Evolutionary conservation across 2,329 filamentous ascomycete species (phyloP).

Genomic region (Fusarium beomiforme): DNA sequence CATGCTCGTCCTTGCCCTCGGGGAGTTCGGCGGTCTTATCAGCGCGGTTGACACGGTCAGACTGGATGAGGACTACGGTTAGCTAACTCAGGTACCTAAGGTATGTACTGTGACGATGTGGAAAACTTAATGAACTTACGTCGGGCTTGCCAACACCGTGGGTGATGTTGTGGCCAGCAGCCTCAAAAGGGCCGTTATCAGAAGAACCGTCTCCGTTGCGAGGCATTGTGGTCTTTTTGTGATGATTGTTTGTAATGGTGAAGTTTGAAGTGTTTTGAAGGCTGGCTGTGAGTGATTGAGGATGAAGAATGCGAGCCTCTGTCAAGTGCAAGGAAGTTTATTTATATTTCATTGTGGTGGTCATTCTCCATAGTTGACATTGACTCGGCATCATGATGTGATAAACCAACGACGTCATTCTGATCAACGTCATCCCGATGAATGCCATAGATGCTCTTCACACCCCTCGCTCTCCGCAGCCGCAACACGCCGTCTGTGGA

Average conservation of each 20-base stretch:
- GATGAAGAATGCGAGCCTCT: background rate
- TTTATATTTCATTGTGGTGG: slow-evolving; percentile 21
- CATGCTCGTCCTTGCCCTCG: slow-evolving; percentile 55
- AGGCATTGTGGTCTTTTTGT: slow-evolving; percentile 56
- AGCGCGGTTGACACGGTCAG: slow-evolving; percentile 54
- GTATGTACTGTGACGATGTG: background rate
- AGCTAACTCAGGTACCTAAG: background rate
- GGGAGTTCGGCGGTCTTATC: slow-evolving; percentile 62
- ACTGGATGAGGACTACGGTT: slow-evolving; percentile 26
- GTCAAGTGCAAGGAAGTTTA: background rate
- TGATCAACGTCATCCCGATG: slow-evolving; percentile 30
- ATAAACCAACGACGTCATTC: slow-evolving; percentile 37
- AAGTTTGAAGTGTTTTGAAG: background rate
- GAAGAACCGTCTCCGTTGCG: slow-evolving; percentile 59
- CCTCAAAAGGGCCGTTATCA: slow-evolving; percentile 57
- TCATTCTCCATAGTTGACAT: background rate
- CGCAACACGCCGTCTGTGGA: slow-evolving; percentile 18
- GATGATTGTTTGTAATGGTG: slow-evolving; percentile 13
- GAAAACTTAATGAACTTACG: slow-evolving; percentile 43
- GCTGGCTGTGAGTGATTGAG: background rate
- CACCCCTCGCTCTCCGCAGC: slow-evolving; percentile 8
- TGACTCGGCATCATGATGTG: slow-evolving; percentile 31
- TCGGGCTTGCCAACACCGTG: slow-evolving; percentile 55
- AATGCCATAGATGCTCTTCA: background rate
- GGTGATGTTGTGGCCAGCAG: slow-evolving; percentile 53